Base-by-base conservation (phyloP, 2,329 filamentous ascomycete species). In the Talaromyces amestolkiae region DNA sequence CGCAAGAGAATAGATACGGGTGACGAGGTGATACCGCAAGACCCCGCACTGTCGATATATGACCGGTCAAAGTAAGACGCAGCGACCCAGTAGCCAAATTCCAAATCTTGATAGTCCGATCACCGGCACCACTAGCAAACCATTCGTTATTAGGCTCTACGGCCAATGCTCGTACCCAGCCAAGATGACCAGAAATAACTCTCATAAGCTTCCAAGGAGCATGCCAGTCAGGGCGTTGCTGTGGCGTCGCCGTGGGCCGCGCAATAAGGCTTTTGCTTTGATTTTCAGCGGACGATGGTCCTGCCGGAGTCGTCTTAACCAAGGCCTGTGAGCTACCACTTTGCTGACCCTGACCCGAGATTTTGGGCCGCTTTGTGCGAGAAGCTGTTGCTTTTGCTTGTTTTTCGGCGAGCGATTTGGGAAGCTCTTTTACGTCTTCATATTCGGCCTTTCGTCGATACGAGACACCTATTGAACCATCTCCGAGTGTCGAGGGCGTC, bases 31-130 rank as follows among this genome's bases (percentile, higher is more conserved):
- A 97, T 8, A 99, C 92, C 0, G 94, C 95, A 58, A 99, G 85
- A 2, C 95, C 95, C 62, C 93, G 89, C 0, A 97, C 93, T 4
- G 92, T 96, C 58, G 92, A 96, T 73, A 97, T 97, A 78, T 97
- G 94, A 41, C 94, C 94, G 1, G 94, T 98, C 67, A 98, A 81
- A 0, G 94, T 97, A 68, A 98, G 81, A 65, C 89, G 86, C 69
- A 97, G 82, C n/a, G 86, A 87, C 0, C 96, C 95, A 1, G 91
- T 91, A 19, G 93, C 95, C 68, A 99, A 79, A 79, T 99, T 94
- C 94, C 94, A 99, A 69, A 99, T 96, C 82, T 99, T 99, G 80
- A 99, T 97, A 1, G 94, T 98, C 61, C 96, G 85, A 77, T 99
- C 95, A 64, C 94, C 96, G 7, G 94, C 93, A 68, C 95, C 95